Base-by-base conservation (phyloP, 352 stramenopile genomes). In the Phytophthora sojae region DNA sequence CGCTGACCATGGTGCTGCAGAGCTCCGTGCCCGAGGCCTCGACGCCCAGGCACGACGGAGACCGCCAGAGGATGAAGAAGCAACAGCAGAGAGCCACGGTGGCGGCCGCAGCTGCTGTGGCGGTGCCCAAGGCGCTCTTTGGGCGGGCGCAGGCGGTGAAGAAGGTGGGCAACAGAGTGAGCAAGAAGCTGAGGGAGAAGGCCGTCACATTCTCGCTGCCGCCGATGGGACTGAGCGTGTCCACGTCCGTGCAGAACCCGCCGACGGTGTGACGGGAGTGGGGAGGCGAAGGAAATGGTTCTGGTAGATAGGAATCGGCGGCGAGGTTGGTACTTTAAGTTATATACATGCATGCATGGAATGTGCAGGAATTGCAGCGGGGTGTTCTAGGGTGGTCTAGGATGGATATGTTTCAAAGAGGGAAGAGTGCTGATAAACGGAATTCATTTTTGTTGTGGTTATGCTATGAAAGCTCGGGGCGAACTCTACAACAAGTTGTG, bases 161-260 rank as follows among this genome's bases (percentile, higher is more conserved):
- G 66, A 84, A 79, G 65, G 81, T 88, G 51, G 83, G 87, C 45
- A 81, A 71, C 35, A 74, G 73, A 32, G 73, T 94, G n/a, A 78
- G 82, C 68, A 91, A 91, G 70, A 91, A 88, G 62, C 65, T 94
- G 42, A 75, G 81, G 30, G 80, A 86, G 37, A 85, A 85, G 45
- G 82, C 82, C 0, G 81, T 94, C 7, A 87, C 82, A 5, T 91
- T 94, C 61, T 94, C 87, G 19, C 59, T 94, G 63, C 87, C 87
- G 45, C 87, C 85, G 17, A 90, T 93, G 80, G 77, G 77, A 1
- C 58, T 92, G 3, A 91, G 75, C 61, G 83, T 93, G 39, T 76
- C 83, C n/a, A 88, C 82, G 17, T 83, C 84, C 25, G 75, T 88
- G 29, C 76, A 87, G 58, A 81, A 88, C 45, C 74, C 80, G 21